phyloP scores from a whole-genome alignment of 169 alveolate genomes.

The Plasmodium berghei region DNA sequence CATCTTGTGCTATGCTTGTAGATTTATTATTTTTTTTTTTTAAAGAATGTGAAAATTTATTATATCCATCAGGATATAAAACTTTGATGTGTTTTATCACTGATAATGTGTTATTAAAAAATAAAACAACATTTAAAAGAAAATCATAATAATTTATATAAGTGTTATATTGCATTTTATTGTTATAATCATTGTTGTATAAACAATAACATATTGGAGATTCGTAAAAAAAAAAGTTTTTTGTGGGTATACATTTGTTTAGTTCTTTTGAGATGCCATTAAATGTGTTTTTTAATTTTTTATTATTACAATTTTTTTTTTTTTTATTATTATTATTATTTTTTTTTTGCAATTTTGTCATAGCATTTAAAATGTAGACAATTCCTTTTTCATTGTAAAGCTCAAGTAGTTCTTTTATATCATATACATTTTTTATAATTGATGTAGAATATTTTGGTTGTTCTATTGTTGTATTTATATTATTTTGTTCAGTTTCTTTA shows the following conservation, averaged over 20 bases:
- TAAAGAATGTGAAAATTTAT: neutral
- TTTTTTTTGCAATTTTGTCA: conserved; percentile 5
- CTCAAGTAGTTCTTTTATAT: conserved; percentile 34
- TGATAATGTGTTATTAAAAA: conserved; percentile 23
- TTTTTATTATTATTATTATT: neutral
- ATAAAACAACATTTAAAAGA: conserved; percentile 36
- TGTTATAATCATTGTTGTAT: conserved; percentile 42
- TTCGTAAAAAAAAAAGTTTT: conserved; percentile 57
- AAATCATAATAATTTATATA: conserved; percentile 62
- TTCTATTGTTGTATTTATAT: neutral
- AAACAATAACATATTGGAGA: conserved; percentile 69
- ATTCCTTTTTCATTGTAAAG: conserved; percentile 56
- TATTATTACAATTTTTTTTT: neutral
- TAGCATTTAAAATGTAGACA: conserved; percentile 20
- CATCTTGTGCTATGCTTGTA: neutral
- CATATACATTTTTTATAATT: conserved; percentile 22
- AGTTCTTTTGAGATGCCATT: conserved; percentile 22
- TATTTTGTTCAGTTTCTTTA: neutral
- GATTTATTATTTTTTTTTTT: neutral
- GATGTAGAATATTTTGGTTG: neutral
- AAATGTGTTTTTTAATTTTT: conserved; percentile 19
- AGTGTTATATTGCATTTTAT: conserved; percentile 62
- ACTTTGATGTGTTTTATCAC: conserved; percentile 7
- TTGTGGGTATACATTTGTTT: conserved; percentile 21
- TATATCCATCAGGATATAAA: neutral